These are phyloP conservation scores for Castanopsis chinensis DNA, from an alignment of 306 rosid genomes.

Conservation along the genomic window DNA sequence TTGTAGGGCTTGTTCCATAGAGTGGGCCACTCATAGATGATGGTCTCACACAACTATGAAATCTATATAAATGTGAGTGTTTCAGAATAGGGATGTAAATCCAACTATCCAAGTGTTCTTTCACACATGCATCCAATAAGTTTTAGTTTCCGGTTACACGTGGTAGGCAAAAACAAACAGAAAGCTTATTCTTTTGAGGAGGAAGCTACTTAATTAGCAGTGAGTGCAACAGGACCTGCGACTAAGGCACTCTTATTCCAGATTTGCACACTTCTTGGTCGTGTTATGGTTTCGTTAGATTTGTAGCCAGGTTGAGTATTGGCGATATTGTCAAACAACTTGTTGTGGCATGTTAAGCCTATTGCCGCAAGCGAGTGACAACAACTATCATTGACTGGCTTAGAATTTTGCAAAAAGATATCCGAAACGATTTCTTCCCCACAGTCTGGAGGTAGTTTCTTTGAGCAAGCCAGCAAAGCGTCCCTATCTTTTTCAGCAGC, in stretches of 20 bases:
- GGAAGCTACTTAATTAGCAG: not conserved
- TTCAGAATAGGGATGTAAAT: too few relatives aligned
- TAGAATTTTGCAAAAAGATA: not conserved
- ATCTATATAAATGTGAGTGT: too few relatives aligned
- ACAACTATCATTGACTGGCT: not conserved
- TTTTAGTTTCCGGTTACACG: not conserved
- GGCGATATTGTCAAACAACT: too few relatives aligned
- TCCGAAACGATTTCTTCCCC: not conserved
- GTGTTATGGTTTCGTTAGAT: not conserved
- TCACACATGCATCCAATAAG: too few relatives aligned
- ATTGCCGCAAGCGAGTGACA: too few relatives aligned
- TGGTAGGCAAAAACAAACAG: not conserved
- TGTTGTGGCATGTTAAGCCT: too few relatives aligned
- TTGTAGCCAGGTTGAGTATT: not conserved
- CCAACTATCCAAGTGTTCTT: too few relatives aligned
- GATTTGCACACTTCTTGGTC: not conserved
- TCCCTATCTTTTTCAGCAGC: not conserved
- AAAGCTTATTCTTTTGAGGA: not conserved
- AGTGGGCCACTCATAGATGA: too few relatives aligned
- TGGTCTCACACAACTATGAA: too few relatives aligned
- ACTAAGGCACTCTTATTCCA: slow-evolving; percentile 8
- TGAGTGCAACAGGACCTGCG: not conserved
- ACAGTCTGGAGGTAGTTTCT: not conserved
- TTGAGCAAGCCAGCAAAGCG: not conserved
- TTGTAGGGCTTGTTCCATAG: too few relatives aligned